Evolutionary conservation across 1,284 basidiomycete species (phyloP).

Genomic region (Stygiomarasmius scandens): DNA sequence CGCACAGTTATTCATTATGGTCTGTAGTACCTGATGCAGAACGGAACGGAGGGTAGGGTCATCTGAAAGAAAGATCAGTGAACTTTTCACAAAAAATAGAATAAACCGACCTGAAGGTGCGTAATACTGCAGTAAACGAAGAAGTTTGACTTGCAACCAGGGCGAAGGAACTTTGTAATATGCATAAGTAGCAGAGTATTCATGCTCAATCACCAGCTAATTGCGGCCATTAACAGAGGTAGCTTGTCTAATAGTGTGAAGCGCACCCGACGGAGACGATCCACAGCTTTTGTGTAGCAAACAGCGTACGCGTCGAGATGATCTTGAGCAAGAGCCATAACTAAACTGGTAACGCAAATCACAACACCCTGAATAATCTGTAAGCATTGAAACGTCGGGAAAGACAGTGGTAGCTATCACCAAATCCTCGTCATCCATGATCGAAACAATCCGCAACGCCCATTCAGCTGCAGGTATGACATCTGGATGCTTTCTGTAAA

Average conservation of each 20-base stretch:
- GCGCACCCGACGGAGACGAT: constrained; percentile 82
- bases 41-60: constrained; percentile 80
- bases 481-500: constrained; percentile 96
- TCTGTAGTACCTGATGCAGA: constrained; percentile 85
- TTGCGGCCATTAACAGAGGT: constrained; percentile 21
- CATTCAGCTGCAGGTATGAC: constrained; percentile 94
- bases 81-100: constrained; percentile 1
- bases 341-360: constrained; percentile 88
- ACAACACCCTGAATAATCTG: constrained; percentile 77
- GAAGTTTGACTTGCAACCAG: constrained; percentile 96
- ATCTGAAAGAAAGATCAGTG: constrained; percentile 49
- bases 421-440: constrained; percentile 93
- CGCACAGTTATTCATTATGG: constrained; percentile 90
- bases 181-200: constrained; percentile 87
- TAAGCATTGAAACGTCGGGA: constrained; percentile 8
- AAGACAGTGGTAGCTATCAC: constrained; percentile 41
- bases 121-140: constrained; percentile 94
- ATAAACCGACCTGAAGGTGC: constrained; percentile 78
- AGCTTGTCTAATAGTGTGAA: neutral
- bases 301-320: constrained; percentile 87
- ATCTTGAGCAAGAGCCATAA: constrained; percentile 96
- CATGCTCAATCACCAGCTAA: constrained; percentile 88
- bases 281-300: constrained; percentile 94
- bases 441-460: constrained; percentile 91
- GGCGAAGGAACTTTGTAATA: constrained; percentile 98